Base-by-base conservation (phyloP, 2,329 filamentous ascomycete genomes). In the Colletotrichum higginsianum region DNA sequence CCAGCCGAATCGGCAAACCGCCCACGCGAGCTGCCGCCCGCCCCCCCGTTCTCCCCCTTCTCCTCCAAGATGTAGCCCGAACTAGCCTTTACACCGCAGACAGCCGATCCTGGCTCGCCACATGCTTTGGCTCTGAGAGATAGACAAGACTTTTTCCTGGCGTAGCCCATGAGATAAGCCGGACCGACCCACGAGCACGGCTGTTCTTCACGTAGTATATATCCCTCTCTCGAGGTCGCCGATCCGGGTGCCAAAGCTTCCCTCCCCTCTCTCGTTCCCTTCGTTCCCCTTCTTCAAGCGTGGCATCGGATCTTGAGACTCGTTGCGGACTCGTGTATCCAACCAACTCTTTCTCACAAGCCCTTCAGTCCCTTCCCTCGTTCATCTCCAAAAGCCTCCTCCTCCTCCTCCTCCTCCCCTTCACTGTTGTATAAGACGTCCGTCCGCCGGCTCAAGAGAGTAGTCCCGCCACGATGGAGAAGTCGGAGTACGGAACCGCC, bases 401-500 rank as follows among this genome's bases (percentile, higher is more conserved):
- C 5, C 30, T 35, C n/a, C n/a, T n/a, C 30, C 8, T 35, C 30
- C 30, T 35, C 30, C 30, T 9, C 30, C 30, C 4, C n/a, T 66
- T 35, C 49, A 30, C 50, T 11, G 30, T 9, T 9, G 7, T 35
- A 11, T 9, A 35, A 35, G 9, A 58, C 60, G 26, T 50, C 9
- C 8, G 23, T 42, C 7, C 65, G 52, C 11, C 35, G 26, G 30
- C 38, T 16, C 15, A 30, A 38, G 21, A 46, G 60, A 40, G 3
- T 30, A 42, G 40, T n/a, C 15, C 30, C 30, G 30, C 30, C 3
- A 23, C 52, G 58, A 71, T 72, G 71, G 71, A 74, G 60, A 74
- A 74, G 63, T 65, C 66, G 26, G 71, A 63, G 46, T 66, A 73
- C 52, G 73, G 65, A 8, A 47, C 61, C 30, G 65, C 61, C 42